Conservation (phyloP, 495 filamentous ascomycete genomes). For the Lophiostoma macrostomum region DNA sequence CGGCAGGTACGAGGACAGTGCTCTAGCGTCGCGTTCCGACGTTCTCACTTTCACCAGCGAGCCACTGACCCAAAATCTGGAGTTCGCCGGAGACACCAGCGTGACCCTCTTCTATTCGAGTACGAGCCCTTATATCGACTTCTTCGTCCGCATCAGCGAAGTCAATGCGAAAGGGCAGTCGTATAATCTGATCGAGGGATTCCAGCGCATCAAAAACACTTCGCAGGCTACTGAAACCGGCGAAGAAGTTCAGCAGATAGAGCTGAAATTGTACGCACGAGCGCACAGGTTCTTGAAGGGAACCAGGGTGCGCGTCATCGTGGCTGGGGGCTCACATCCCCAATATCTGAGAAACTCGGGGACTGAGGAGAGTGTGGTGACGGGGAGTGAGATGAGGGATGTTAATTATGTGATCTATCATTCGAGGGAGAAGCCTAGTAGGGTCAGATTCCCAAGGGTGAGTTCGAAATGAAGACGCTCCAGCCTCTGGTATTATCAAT, state of each 20-base stretch:
- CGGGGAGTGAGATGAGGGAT: not conserved
- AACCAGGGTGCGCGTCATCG: not conserved
- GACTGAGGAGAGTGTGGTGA: not conserved
- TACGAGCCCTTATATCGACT: not conserved
- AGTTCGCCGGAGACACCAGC: not conserved
- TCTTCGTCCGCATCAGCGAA: constrained; percentile 12
- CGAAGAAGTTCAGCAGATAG: not conserved
- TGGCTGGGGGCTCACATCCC: constrained; percentile 1
- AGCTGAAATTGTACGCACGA: not conserved
- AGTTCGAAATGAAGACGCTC: too few relatives aligned
- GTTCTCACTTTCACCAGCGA: constrained; percentile 4
- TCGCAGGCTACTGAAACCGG: constrained; percentile 6
- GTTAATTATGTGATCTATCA: too few relatives aligned
- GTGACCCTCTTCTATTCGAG: constrained; percentile 3
- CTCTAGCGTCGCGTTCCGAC: not conserved
- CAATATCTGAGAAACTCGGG: constrained; percentile 1
- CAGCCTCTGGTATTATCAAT: too few relatives aligned
- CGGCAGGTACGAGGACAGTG: not conserved
- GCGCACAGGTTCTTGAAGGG: constrained; percentile 9
- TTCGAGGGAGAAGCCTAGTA: too few relatives aligned
- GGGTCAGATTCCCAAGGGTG: too few relatives aligned
- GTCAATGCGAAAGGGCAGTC: constrained; percentile 5
- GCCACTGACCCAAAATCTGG: not conserved
- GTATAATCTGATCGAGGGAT: not conserved
- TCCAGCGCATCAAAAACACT: too few relatives aligned